Percentiles rank a stretch among this genome's conserved stretches.
These are phyloP conservation scores for Mrakia hoshinonis DNA, from an alignment of 768 basidiomycete species.

Conservation along the genomic window DNA sequence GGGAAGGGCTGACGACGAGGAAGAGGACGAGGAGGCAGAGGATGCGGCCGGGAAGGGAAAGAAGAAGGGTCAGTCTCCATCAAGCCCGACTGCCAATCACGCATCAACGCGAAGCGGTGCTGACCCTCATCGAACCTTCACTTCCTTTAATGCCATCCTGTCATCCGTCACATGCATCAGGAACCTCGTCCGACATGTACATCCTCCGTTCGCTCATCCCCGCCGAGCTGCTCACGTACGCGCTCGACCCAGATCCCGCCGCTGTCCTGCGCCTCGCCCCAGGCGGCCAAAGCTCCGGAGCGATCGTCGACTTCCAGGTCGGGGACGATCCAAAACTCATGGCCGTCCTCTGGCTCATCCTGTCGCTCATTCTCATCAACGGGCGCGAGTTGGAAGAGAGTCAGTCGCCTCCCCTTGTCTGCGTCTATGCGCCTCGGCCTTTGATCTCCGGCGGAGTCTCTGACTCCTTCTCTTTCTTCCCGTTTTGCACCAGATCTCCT, in stretches of 20 bases:
- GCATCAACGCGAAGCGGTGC: not conserved
- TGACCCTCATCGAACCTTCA: not conserved
- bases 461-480: not conserved
- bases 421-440: not conserved
- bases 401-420: conserved; percentile 44
- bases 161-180: conserved; percentile 43
- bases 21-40: conserved; percentile 38
- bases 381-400: conserved; percentile 67
- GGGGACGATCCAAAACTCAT: conserved; percentile 50
- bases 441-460: not conserved
- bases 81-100: not conserved
- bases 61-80: conserved; percentile 6
- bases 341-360: conserved; percentile 70
- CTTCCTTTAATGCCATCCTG: not conserved
- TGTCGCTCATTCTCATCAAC: conserved; percentile 73
- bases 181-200: conserved; percentile 65
- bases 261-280: conserved; percentile 42
- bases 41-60: conserved; percentile 40
- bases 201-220: conserved; percentile 71
- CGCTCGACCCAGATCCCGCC: conserved; percentile 38
- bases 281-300: conserved; percentile 32
- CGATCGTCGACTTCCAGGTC: conserved; percentile 41
- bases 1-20: conserved; percentile 44
- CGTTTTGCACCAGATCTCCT: not conserved
- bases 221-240: conserved; percentile 47